A percentile compares a stretch with the other conserved stretches of the same genome.
phyloP scores from a whole-genome alignment of 805 yeast genomes.

The Yarrowia divulgata region DNA sequence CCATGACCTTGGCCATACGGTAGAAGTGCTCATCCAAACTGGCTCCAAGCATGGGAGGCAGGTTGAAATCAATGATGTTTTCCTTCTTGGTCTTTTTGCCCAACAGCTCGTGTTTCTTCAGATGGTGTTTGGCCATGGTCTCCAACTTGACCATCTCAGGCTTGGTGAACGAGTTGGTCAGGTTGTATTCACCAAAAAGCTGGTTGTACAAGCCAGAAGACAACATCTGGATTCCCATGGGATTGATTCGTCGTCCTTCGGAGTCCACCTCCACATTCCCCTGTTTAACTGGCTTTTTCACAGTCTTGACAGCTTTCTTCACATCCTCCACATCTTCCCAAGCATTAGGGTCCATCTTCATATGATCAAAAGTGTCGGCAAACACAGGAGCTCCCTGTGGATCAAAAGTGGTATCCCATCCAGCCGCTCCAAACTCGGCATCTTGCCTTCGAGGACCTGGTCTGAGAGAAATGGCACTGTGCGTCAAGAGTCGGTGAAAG shows the following conservation, averaged over 20 bases:
- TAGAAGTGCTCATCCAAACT: conserved; percentile 86
- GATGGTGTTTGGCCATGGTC: conserved; percentile 65
- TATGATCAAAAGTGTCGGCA: neutral
- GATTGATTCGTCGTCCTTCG: conserved; percentile 50
- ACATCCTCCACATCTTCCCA: conserved; percentile 33
- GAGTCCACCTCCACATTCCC: conserved; percentile 22
- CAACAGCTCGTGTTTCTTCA: conserved; percentile 67
- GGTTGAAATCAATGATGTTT: conserved; percentile 57
- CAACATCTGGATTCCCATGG: conserved; percentile 50
- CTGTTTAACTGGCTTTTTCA: neutral
- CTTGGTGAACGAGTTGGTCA: neutral
- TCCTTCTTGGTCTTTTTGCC: conserved; percentile 73
- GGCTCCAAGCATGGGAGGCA: conserved; percentile 78
- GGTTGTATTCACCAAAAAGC: conserved; percentile 43
- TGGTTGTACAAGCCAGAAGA: conserved; percentile 42
- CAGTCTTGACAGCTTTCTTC: neutral
- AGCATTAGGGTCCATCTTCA: conserved; percentile 3
- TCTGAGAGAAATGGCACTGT: neutral
- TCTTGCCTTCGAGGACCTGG: conserved; percentile 9
- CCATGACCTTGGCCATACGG: conserved; percentile 62
- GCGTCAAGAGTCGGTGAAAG: conserved; percentile 5
- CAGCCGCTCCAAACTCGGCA: neutral
- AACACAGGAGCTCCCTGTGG: neutral
- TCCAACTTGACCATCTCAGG: conserved; percentile 49
- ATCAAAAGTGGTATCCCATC: conserved; percentile 15